phyloP scores from a whole-genome alignment of 768 basidiomycete genomes.

The Collybia mongolica region DNA sequence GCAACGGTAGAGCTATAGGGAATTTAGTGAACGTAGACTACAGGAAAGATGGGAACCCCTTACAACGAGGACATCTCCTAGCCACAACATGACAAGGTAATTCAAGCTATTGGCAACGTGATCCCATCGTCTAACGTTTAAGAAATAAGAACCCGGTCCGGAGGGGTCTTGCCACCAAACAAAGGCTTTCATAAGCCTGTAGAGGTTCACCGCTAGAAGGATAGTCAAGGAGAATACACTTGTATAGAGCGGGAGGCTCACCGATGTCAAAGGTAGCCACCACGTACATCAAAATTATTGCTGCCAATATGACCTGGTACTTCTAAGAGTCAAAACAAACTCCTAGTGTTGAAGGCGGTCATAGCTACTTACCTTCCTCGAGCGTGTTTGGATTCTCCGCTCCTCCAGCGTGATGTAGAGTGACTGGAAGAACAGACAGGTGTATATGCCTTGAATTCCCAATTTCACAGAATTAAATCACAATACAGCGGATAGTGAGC shows the following conservation, averaged over 20 bases:
- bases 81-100: constrained; percentile 24
- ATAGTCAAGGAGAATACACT: neutral
- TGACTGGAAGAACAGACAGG: constrained; percentile 15
- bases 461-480: too few species aligned
- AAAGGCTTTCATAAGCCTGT: constrained; percentile 21
- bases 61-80: constrained; percentile 25
- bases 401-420: constrained; percentile 14
- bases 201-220: constrained; percentile 10
- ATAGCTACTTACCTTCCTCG: constrained; percentile 9
- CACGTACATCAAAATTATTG: constrained; percentile 22
- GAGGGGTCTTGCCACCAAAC: constrained; percentile 14
- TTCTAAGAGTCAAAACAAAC: neutral
- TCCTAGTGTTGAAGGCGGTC: too few species aligned
- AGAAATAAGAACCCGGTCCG: constrained; percentile 17
- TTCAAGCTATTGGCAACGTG: constrained; percentile 18
- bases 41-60: too few species aligned
- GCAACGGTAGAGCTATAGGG: constrained; percentile 22
- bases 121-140: constrained; percentile 22
- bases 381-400: constrained; percentile 1
- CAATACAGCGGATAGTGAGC: too few species aligned
- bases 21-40: too few species aligned
- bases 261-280: constrained; percentile 22
- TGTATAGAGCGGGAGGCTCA: constrained; percentile 2
- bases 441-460: constrained; percentile 13
- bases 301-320: constrained; percentile 18